Percentiles rank a stretch among this genome's conserved stretches.
These are phyloP conservation scores for Venturia asperata DNA, from an alignment of 2,329 filamentous ascomycete species.

Conservation along the genomic window DNA sequence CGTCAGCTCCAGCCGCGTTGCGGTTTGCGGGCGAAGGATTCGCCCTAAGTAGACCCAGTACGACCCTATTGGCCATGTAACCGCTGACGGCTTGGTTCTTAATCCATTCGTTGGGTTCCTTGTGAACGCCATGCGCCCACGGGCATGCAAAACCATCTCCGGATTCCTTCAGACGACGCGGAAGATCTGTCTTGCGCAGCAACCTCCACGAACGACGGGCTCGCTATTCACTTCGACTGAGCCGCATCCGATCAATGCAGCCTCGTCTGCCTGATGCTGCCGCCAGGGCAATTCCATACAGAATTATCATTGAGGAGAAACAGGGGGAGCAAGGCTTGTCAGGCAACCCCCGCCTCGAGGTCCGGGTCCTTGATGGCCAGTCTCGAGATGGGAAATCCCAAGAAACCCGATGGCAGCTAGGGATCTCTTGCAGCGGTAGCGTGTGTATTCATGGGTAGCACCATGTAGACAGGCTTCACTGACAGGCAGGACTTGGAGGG, in stretches of 20 bases:
- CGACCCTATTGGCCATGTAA: conserved; percentile 10
- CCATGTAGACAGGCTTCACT: not conserved
- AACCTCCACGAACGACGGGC: not conserved
- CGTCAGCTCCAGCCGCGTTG: conserved; percentile 8
- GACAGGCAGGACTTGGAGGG: not conserved
- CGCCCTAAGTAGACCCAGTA: not conserved
- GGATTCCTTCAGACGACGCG: not conserved
- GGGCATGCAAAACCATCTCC: conserved; percentile 9
- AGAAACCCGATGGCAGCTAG: conserved; percentile 1
- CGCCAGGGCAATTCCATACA: not conserved
- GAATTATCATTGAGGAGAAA: not conserved
- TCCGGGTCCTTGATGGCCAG: not conserved
- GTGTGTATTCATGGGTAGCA: not conserved
- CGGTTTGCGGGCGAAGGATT: conserved; percentile 1
- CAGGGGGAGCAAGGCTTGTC: not conserved
- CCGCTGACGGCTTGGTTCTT: conserved; percentile 5
- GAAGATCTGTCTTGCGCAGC: not conserved
- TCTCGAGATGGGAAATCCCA: not conserved
- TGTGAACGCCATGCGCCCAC: not conserved
- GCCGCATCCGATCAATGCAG: not conserved
- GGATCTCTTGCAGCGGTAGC: conserved; percentile 1
- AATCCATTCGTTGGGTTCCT: not conserved
- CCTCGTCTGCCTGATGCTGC: conserved; percentile 5
- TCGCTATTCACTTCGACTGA: not conserved
- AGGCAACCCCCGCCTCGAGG: not conserved